These are phyloP conservation scores for Niebla homalea DNA, from an alignment of 495 filamentous ascomycete species.

Conservation along the genomic window DNA sequence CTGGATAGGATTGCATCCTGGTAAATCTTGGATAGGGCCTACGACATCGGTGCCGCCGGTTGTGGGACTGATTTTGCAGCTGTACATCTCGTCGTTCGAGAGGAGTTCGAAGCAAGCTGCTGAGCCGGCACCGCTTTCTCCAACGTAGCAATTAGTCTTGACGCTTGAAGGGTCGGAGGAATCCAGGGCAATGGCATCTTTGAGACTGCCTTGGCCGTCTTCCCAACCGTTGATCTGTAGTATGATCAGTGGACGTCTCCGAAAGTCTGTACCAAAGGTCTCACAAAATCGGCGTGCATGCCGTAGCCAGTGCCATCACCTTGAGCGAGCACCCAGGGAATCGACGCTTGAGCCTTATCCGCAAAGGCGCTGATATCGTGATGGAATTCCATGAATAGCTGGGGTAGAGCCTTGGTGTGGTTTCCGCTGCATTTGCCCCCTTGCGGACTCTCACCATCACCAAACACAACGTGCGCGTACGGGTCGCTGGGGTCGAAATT, in stretches of 20 bases:
- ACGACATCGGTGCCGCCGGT: not conserved
- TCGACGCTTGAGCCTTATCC: conserved; percentile 17
- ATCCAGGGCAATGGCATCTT: conserved; percentile 3
- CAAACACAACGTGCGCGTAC: conserved; percentile 42
- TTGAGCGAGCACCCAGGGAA: conserved; percentile 19
- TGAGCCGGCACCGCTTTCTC: not conserved
- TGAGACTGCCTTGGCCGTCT: conserved; percentile 4
- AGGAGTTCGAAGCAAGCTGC: not conserved
- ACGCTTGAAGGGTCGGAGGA: not conserved
- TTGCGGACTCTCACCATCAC: conserved; percentile 31
- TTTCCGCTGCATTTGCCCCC: conserved; percentile 37
- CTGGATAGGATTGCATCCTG: conserved; percentile 16
- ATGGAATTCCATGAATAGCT: conserved; percentile 35
- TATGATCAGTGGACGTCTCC: not conserved
- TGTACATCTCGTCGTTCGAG: not conserved
- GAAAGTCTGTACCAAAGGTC: conserved; percentile 26
- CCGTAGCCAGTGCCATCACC: conserved; percentile 34
- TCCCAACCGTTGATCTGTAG: conserved; percentile 54
- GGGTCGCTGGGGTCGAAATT: conserved; percentile 40
- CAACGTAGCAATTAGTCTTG: conserved; percentile 3
- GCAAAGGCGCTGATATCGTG: conserved; percentile 9
- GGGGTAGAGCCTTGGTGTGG: conserved; percentile 39
- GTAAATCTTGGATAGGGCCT: not conserved
- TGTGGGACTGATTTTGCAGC: not conserved
- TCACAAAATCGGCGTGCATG: conserved; percentile 59